These are phyloP conservation scores for Hortaea werneckii DNA, from an alignment of 2,329 filamentous ascomycete genomes.

Conservation along the genomic window DNA sequence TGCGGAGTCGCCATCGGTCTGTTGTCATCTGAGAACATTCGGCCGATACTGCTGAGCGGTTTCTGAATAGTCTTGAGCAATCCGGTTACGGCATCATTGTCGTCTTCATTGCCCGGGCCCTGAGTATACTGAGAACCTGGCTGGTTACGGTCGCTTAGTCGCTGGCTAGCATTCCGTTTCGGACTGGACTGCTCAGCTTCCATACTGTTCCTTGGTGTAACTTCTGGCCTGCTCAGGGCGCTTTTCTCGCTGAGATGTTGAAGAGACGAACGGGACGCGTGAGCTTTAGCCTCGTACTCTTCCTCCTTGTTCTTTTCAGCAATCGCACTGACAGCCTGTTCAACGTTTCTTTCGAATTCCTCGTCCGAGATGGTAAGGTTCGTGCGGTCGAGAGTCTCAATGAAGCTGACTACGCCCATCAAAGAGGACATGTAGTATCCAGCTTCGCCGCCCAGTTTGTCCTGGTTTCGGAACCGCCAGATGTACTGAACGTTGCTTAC, in stretches of 20 bases:
- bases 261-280: constrained; percentile 28
- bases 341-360: constrained; percentile 93
- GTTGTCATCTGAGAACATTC: constrained; percentile 76
- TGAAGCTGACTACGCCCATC: constrained; percentile 90
- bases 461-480: constrained; percentile 89
- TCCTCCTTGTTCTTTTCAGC: constrained; percentile 71
- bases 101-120: constrained; percentile 43
- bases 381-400: constrained; percentile 91
- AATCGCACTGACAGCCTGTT: constrained; percentile 88
- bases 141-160: constrained; percentile 12
- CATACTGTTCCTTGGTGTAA: constrained; percentile 49
- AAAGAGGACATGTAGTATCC: constrained; percentile 96
- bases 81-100: constrained; percentile 72
- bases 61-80: constrained; percentile 83
- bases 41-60: constrained; percentile 80
- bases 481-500: constrained; percentile 99
- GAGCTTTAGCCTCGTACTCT: constrained; percentile 31
- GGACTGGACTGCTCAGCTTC: constrained; percentile 51
- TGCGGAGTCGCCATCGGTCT: constrained; percentile 36
- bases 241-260: constrained; percentile 38
- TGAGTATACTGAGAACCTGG: constrained; percentile 7
- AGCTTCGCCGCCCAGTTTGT: constrained; percentile 93
- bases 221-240: constrained; percentile 43
- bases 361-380: constrained; percentile 87
- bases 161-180: constrained; percentile 47